Conservation (phyloP, 2,329 filamentous ascomycete genomes). For the Talaromyces sp. region DNA sequence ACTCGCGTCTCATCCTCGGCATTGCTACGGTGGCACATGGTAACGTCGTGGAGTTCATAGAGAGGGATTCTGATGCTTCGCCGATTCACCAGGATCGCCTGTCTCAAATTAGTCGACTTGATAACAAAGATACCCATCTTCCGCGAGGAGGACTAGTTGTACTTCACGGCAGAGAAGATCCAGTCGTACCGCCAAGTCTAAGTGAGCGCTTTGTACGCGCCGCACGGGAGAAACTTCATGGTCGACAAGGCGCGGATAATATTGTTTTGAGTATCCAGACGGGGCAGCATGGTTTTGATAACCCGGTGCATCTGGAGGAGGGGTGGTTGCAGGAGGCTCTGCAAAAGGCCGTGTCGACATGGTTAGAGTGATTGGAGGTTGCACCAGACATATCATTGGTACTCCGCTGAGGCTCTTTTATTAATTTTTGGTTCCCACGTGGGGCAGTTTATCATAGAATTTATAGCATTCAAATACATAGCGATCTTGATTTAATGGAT, state of each 20-base stretch:
- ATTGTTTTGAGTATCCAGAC: slow-evolving; percentile 23
- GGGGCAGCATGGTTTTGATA: slow-evolving; percentile 37
- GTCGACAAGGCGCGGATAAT: slow-evolving; percentile 18
- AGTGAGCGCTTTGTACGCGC: slow-evolving; percentile 24
- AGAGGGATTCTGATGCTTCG: slow-evolving; percentile 8
- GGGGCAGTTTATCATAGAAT: too few relatives aligned
- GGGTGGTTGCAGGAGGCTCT: slow-evolving; percentile 6
- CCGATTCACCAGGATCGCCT: slow-evolving; percentile 11
- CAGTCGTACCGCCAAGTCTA: slow-evolving; percentile 23
- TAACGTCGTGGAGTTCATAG: slow-evolving; percentile 14
- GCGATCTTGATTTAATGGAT: not conserved
- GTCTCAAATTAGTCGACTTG: slow-evolving; percentile 27
- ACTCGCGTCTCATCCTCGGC: slow-evolving; percentile 15
- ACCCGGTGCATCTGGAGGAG: not conserved
- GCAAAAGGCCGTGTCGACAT: slow-evolving; percentile 8
- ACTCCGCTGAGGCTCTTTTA: not conserved
- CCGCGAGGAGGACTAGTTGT: slow-evolving; percentile 28
- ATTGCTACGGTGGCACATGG: slow-evolving; percentile 16
- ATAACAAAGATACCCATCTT: slow-evolving; percentile 19
- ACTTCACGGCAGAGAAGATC: slow-evolving; percentile 32
- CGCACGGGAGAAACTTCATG: slow-evolving; percentile 19
- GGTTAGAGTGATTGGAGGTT: slow-evolving; percentile 4
- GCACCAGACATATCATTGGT: too few relatives aligned
- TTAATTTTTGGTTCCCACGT: not conserved
- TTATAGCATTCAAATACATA: not conserved